Evolutionary conservation across 306 rosid genomes (phyloP).

Genomic region (Medicago ruthenica): DNA sequence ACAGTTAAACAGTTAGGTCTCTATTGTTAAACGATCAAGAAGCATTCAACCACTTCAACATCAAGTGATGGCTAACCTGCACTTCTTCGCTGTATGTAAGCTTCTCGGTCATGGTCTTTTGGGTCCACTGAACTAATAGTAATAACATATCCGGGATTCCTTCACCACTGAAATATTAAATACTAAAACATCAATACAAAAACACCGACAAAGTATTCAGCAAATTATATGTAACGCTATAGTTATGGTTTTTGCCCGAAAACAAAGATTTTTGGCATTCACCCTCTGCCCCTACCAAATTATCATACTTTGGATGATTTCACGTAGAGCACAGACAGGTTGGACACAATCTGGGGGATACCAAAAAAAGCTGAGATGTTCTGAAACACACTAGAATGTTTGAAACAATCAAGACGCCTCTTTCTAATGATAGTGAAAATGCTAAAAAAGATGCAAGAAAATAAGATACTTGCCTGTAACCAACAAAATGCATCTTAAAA

Average conservation of each 20-base stretch:
- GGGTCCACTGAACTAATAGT: constrained; percentile 86
- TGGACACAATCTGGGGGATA: neutral
- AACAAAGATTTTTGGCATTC: neutral
- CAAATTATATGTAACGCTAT: constrained; percentile 5
- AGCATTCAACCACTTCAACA: constrained; percentile 39
- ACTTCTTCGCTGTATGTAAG: constrained; percentile 87
- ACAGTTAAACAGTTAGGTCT: constrained; percentile 43
- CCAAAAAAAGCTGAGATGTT: constrained; percentile 4
- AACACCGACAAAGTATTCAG: neutral
- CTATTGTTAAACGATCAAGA: constrained; percentile 35
- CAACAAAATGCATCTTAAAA: constrained; percentile 8
- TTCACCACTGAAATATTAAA: constrained; percentile 76
- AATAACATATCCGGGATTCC: constrained; percentile 90
- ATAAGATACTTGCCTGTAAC: neutral
- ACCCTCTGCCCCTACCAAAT: constrained; percentile 12
- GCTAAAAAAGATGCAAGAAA: neutral
- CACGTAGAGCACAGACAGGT: constrained; percentile 19
- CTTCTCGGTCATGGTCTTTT: constrained; percentile 88
- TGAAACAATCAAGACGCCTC: constrained; percentile 2
- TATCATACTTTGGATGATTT: constrained; percentile 9
- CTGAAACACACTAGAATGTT: constrained; percentile 15
- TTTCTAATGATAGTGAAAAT: constrained; percentile 12
- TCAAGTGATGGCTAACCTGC: constrained; percentile 64
- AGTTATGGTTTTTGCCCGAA: neutral
- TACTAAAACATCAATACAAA: constrained; percentile 42